Base-by-base conservation (phyloP, 163 green algal species). In the Volvox carteri region DNA sequence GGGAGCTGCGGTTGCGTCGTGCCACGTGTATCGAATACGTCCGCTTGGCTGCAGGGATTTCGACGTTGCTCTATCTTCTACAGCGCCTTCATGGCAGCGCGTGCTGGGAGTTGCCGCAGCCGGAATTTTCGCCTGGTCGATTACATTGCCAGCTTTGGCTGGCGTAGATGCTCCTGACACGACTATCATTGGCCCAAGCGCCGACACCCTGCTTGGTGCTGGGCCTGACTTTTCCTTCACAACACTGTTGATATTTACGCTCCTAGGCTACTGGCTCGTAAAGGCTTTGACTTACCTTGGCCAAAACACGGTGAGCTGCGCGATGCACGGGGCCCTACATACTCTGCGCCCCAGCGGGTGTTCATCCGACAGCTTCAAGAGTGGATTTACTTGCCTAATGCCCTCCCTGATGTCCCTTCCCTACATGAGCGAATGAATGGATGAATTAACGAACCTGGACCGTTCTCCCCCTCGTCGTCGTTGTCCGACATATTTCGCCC, bases 191-290 rank as follows among this genome's bases (percentile, higher is more conserved):
- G 80, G 80, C 7, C 80, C 80, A 46, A 39, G 42, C 6, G 2
- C 62, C 67, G 81, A 72, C 35, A 23, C 23, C 28, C 37, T 80
- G 46, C 81, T 87, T 8, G 23, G 41, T 14, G 62, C n/a, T 39
- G 80, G 80, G 9, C 62, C 46, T 30, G 35, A 81, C 0, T 88
- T 88, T 50, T 88, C 83, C 11, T 81, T 88, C 39, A 81, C 68
- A 4, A 56, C 48, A 1, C 68, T 88, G 48, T 37, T 88, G 4
- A 14, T 88, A 16, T 88, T 88, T 50, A 62, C 68, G 48, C 37
- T 81, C 21, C 21, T 60, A 4, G 18, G 46, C 81, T 87, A 87
- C 81, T 87, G 65, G 65, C 21, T 87, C 4, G 5, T 79, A 9
- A 79, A 87, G 65, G 48, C 46, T 2, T 18, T 37, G n/a, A 2